A percentile compares a stretch with the other conserved stretches of the same genome.
Conservation (phyloP, 257 asterid species). For the Nicotiana noctiflora region DNA sequence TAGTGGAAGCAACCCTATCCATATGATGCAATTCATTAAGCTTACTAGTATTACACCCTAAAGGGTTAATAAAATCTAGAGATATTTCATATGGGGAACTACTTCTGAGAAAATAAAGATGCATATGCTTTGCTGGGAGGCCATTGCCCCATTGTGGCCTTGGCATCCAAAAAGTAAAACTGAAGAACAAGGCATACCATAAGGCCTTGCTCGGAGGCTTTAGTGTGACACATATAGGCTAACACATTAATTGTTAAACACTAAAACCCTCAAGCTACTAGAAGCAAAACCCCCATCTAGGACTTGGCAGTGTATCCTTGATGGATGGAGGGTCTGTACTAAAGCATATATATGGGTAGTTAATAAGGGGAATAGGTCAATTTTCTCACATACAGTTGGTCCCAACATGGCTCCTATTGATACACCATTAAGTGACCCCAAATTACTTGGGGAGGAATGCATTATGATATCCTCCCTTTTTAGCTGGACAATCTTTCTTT, state of each 20-base stretch:
- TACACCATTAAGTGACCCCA: too few species aligned
- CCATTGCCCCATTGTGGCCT: neutral
- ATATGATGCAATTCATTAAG: too few species aligned
- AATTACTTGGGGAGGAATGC: neutral
- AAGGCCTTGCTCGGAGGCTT: neutral
- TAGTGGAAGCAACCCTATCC: neutral
- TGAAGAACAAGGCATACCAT: too few species aligned
- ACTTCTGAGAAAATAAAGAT: neutral
- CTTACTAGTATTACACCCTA: neutral
- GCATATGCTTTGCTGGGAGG: neutral
- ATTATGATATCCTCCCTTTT: neutral
- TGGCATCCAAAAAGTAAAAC: neutral
- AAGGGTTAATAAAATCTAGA: too few species aligned
- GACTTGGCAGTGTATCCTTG: neutral
- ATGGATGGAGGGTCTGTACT: neutral
- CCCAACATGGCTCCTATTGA: too few species aligned
- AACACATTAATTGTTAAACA: too few species aligned
- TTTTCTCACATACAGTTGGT: too few species aligned
- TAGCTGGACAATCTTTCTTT: neutral
- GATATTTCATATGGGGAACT: neutral
- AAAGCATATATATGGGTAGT: neutral
- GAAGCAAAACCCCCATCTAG: neutral
- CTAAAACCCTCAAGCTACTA: too few species aligned
- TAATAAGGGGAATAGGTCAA: neutral
- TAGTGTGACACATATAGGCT: too few species aligned